These are phyloP conservation scores for Symbiodinium natans DNA, from an alignment of 73 alveolate species.

Conservation along the genomic window DNA sequence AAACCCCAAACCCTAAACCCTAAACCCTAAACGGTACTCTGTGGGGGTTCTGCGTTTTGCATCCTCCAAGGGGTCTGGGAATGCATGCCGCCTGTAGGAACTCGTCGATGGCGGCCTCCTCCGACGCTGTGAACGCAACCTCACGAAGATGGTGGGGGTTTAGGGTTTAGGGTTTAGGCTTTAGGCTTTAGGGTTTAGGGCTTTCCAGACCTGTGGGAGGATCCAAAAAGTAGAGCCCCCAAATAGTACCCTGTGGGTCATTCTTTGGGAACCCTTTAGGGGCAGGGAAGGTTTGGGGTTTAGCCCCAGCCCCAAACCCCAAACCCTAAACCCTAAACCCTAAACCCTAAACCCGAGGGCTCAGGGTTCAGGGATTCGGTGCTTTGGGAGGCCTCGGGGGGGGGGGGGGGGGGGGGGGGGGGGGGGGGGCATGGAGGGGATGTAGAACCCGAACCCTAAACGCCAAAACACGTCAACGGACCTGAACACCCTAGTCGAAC, in stretches of 20 bases:
- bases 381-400: too few relatives aligned
- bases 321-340: background rate
- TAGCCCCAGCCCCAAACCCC: background rate
- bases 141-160: background rate
- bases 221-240: background rate
- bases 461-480: too few relatives aligned
- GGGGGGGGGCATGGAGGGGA: too few relatives aligned
- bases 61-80: too few relatives aligned
- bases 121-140: conserved; percentile 18
- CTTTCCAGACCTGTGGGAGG: background rate
- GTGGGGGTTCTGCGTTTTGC: too few relatives aligned
- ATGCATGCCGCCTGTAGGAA: conserved; percentile 22
- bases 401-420: too few relatives aligned
- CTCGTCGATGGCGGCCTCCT: conserved; percentile 52
- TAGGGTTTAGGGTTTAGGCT: too few relatives aligned
- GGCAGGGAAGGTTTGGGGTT: background rate
- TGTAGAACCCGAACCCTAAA: too few relatives aligned
- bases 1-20: background rate
- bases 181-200: background rate
- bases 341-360: background rate
- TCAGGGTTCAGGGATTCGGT: too few relatives aligned
- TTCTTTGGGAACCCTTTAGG: too few relatives aligned
- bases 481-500: too few relatives aligned
- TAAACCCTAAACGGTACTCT: background rate
- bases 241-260: too few relatives aligned